Base-by-base conservation (phyloP, 768 basidiomycete genomes). In the Dacryopinax primogenitus region DNA sequence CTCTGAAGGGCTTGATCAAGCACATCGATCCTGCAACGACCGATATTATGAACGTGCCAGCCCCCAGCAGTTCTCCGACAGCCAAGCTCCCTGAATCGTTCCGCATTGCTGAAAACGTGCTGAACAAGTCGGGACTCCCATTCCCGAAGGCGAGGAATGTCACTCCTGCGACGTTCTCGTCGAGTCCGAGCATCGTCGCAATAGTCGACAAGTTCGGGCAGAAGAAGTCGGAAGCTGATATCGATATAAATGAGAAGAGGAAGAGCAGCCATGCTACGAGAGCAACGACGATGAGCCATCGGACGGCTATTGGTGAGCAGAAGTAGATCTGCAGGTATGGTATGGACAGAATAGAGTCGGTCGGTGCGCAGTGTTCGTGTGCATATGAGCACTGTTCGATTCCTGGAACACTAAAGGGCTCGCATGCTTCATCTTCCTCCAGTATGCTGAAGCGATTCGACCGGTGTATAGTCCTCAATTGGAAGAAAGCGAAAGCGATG, bases 1-100 rank as follows among this genome's bases (percentile, higher is more conserved):
- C 92, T 69, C 84, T 82, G 76, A 99, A 99, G 0, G 95, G 94
- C 66, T 88, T 89, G 75, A 98, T 92, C 74, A 98, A 86, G 70
- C 91, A 93, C 87, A 99, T 95, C n/a, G 89, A 87, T 7, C 96
- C 96, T 13, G 92, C 95, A 26, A 99, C 96, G 71, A 93, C 92
- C 1, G 92, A 92, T 23, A 91, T 86, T 74, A 99, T 94, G 78
- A 99, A 99, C 1, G 90, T 83, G 0, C 95, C 94, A 1, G 95
- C 95, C 4, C 96, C 96, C 13, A 99, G 78, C 6, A 99, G 81
- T 73, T 99, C 96, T 23, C 96, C 96, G 63, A 99, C 84, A 0
- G 96, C 96, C 64, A 99, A 76, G 65, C 88, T 84, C 7, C 93
- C 93, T 2, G 93, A 90, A 70, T 86, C 78, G 23, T 85, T 80